Conservation (phyloP, 225 moss, liverwort and hornwort species). For the Climacium dendroides region DNA sequence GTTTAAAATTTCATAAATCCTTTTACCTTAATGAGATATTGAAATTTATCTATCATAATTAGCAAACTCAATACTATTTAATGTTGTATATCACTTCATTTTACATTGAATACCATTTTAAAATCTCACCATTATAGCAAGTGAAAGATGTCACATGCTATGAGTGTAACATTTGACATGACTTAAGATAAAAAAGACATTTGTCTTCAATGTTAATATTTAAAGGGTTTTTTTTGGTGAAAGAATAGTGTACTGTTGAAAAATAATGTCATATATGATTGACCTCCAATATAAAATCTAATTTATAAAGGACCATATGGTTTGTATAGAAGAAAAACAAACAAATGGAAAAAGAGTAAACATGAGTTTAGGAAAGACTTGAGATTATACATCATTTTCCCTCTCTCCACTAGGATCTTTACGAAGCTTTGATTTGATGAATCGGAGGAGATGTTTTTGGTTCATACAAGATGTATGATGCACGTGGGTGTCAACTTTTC, state of each 20-base stretch:
- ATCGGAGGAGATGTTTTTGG: conserved; percentile 86
- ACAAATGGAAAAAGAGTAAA: not conserved
- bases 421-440: conserved; percentile 90
- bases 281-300: too few species aligned
- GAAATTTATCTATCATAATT: not conserved
- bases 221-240: rapidly evolving
- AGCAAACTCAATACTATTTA: not conserved
- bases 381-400: conserved; percentile 17
- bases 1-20: not conserved
- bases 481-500: conserved; percentile 95
- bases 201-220: not conserved
- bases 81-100: too few species aligned
- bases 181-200: not conserved
- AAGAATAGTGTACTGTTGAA: rapidly evolving
- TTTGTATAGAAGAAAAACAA: not conserved
- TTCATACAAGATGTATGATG: conserved; percentile 99
- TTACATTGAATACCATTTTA: not conserved
- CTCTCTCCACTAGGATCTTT: conserved; percentile 53
- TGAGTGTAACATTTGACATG: not conserved
- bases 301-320: rapidly evolving
- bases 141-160: not conserved
- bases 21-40: not conserved
- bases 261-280: not conserved
- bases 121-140: not conserved
- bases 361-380: not conserved